Conservation (phyloP, 768 basidiomycete genomes). For the Lyophyllum semitale region DNA sequence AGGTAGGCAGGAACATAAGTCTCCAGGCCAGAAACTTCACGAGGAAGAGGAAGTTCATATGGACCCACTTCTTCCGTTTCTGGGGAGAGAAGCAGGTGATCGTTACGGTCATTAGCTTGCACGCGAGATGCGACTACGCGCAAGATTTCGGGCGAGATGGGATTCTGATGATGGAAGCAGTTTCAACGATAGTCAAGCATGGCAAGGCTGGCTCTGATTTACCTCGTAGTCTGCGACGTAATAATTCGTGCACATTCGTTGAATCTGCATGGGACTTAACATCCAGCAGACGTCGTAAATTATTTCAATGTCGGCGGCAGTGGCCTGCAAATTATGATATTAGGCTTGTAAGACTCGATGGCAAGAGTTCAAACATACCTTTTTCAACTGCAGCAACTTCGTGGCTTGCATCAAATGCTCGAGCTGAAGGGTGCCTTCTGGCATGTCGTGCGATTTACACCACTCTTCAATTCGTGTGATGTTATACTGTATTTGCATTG, state of each 20-base stretch:
- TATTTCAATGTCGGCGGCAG: slow-evolving; percentile 95
- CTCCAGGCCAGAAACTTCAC: slow-evolving; percentile 94
- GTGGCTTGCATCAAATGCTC: slow-evolving; percentile 99
- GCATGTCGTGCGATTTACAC: slow-evolving; percentile 99
- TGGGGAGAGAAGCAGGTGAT: slow-evolving; percentile 92
- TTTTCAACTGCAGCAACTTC: slow-evolving; percentile 96
- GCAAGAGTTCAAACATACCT: slow-evolving; percentile 48
- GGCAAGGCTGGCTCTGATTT: slow-evolving; percentile 15
- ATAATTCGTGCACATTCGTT: slow-evolving; percentile 98
- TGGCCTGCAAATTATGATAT: slow-evolving; percentile 55
- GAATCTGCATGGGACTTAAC: slow-evolving; percentile 98
- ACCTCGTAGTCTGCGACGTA: slow-evolving; percentile 99
- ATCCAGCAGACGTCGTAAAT: slow-evolving; percentile 99
- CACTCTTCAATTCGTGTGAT: slow-evolving; percentile 97
- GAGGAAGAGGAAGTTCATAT: slow-evolving; percentile 90
- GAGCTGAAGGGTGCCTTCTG: slow-evolving; percentile 94
- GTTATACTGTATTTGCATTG: slow-evolving; percentile 99
- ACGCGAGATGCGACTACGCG: slow-evolving; percentile 96
- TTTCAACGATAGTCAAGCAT: slow-evolving; percentile 1
- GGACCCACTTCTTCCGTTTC: slow-evolving; percentile 97
- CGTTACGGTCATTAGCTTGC: slow-evolving; percentile 93
- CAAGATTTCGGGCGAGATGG: slow-evolving; percentile 95
- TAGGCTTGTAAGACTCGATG: neutral
- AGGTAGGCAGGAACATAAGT: slow-evolving; percentile 94
- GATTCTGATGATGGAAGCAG: slow-evolving; percentile 57